Base-by-base conservation (phyloP, 2,329 filamentous ascomycete genomes). In the Phialemoniopsis sp. region DNA sequence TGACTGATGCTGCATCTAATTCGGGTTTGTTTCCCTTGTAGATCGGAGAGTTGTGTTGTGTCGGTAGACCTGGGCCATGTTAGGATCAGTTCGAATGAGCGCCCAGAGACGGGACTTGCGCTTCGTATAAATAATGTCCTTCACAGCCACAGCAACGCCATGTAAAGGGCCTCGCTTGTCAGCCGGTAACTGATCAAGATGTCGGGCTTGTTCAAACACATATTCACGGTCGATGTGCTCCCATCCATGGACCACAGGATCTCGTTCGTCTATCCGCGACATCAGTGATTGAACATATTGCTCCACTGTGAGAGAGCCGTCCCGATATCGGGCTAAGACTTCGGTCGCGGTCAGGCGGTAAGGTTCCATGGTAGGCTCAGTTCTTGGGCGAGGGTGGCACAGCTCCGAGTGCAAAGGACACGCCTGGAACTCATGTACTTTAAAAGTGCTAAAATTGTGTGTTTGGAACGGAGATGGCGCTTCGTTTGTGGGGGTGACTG, bases 111-210 rank as follows among this genome's bases (percentile, higher is more conserved):
- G 18, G 12, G 18, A 19, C 35, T 9, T 41, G 69, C 70, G 70
- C 54, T 73, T 74, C 1, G 71, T 81, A 48, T 66, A 67, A 46
- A 81, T 76, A 3, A 81, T 64, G 60, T 82, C 78, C 51, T 82
- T 82, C 10, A 82, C 63, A 1, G 64, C 78, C n/a, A 82, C 57
- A 0, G 73, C 66, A 7, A 82, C 53, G 2, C 78, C 78, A 48
- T 81, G 76, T 0, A 82, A 55, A 0, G 72, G 73, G 0, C 78
- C 76, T 39, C 78, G 61, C 40, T 73, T 46, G 2, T 64, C 59
- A 0, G 46, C 32, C 0, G 76, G 70, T 3, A 80, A 46, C 17
- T 57, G 45, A 48, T 82, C 78, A 1, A 82, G 64, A 10, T 55
- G 54, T 32, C 55, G 61, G 1, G 78, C 78, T 41, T 73, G 67